These are phyloP conservation scores for Thalassiosira mediterranea DNA, from an alignment of 352 stramenopile species.

Conservation along the genomic window DNA sequence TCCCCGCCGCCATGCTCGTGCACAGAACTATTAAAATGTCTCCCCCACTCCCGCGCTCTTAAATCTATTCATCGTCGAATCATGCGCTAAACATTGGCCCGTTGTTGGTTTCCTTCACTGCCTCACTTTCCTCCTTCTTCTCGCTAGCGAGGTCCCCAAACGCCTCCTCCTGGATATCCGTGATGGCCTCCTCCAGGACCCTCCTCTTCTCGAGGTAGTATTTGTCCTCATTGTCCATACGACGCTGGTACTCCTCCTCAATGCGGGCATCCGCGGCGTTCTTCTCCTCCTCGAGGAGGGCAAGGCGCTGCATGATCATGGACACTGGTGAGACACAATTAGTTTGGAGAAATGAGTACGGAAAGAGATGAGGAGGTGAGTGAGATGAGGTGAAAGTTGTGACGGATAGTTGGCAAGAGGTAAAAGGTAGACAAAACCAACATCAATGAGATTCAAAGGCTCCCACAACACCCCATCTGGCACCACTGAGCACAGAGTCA, in stretches of 20 bases:
- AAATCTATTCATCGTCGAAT: too few relatives aligned
- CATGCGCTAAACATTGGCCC: too few relatives aligned
- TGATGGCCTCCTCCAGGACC: slow-evolving; percentile 70
- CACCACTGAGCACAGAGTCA: too few relatives aligned
- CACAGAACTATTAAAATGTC: too few relatives aligned
- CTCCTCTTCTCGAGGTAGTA: slow-evolving; percentile 77
- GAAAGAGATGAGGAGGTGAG: neutral
- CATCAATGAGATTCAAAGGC: too few relatives aligned
- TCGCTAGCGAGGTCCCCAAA: slow-evolving; percentile 22
- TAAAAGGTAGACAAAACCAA: too few relatives aligned
- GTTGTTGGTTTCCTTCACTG: too few relatives aligned
- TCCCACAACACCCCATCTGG: too few relatives aligned
- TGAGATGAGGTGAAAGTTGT: neutral
- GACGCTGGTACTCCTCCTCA: slow-evolving; percentile 76
- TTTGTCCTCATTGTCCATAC: slow-evolving; percentile 73
- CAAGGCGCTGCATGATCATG: slow-evolving; percentile 76
- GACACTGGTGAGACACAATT: slow-evolving; percentile 27
- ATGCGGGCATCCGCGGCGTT: slow-evolving; percentile 61
- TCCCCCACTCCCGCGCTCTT: too few relatives aligned
- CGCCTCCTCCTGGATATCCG: slow-evolving; percentile 61
- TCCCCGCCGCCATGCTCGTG: too few relatives aligned
- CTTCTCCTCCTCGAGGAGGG: slow-evolving; percentile 81
- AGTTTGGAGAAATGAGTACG: too few relatives aligned
- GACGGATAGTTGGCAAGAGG: neutral
- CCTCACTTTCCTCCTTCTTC: slow-evolving; percentile 17